Evolutionary conservation across 306 rosid species (phyloP).

Genomic region (Lithocarpus polystachyus): DNA sequence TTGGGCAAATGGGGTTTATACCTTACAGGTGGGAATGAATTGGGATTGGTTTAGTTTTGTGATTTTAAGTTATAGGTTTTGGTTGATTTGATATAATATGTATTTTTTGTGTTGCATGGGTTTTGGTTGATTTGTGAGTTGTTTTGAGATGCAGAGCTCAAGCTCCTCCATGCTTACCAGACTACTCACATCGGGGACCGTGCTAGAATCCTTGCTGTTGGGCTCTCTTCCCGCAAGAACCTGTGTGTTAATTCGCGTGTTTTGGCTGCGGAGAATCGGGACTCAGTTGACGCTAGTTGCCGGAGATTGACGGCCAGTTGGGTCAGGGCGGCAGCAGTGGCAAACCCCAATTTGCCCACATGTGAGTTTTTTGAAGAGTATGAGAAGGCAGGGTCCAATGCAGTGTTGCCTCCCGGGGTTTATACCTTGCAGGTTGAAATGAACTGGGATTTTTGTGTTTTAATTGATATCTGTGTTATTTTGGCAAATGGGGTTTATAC

Average conservation of each 20-base stretch:
- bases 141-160: slow-evolving; percentile 42
- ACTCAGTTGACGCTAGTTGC: slow-evolving; percentile 87
- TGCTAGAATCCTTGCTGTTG: slow-evolving; percentile 69
- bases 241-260: slow-evolving; percentile 65
- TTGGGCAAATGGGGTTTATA: no score
- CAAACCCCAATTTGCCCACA: slow-evolving; percentile 43
- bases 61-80: no score
- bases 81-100: no score
- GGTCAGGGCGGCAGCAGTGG: slow-evolving; percentile 78
- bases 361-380: slow-evolving; percentile 85
- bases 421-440: slow-evolving; percentile 76
- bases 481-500: no score
- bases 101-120: no score
- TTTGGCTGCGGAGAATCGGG: slow-evolving; percentile 64
- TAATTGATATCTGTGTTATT: not conserved
- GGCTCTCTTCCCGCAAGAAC: slow-evolving; percentile 78
- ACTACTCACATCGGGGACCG: slow-evolving; percentile 53
- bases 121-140: no score
- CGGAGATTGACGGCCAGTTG: slow-evolving; percentile 81
- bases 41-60: no score
- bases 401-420: slow-evolving; percentile 80
- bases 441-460: not conserved
- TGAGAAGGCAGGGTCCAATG: slow-evolving; percentile 64
- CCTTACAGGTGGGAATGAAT: no score
- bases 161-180: slow-evolving; percentile 69